Base-by-base conservation (phyloP, 2,329 filamentous ascomycete species). In the Thermoascus crustaceus region DNA sequence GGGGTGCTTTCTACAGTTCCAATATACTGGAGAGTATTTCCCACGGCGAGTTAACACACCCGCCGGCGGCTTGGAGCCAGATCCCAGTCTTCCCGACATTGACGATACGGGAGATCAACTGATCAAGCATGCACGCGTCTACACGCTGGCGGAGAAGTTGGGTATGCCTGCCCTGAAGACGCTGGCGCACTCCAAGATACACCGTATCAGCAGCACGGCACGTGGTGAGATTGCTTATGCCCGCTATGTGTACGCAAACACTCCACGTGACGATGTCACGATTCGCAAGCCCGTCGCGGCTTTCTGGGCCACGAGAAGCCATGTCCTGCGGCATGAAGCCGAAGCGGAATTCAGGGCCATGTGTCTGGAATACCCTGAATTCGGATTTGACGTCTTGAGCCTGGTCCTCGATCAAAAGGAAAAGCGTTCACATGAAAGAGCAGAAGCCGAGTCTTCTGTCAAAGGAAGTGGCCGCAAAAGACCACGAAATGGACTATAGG, bases 211-310 rank as follows among this genome's bases (percentile, higher is more conserved):
- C 54, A 85, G 82, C 29, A 93, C 84, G 0, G 85, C 86, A 22
- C 82, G 81, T 64, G 88, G 86, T 59, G 88, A 95, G 69, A 88
- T 95, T 54, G 78, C 80, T 17, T 95, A 94, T 61, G 88, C 88
- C 6, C 78, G 86, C 57, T 95, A 87, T 65, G 83, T 94, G 20
- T 94, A 94, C 68, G 77, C 76, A 41, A 77, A 85, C 63, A 91
- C 84, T 7, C 61, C 65, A 36, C 62, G 71, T 32, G 76, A 82
- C 41, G 85, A 94, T 60, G 67, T 63, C 8, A 76, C 75, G 2
- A 85, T 94, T 50, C 78, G 87, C 48, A 82, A 77, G 45, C 86
- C 87, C 1, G 78, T 94, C 33, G 86, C 85, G n/a, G 82, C 80
- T 36, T 94, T 93, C 69, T 94, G 87, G 87, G 86, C 86, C 4